These are phyloP conservation scores for Clavaria fumosa DNA, from an alignment of 768 basidiomycete species.

Conservation along the genomic window DNA sequence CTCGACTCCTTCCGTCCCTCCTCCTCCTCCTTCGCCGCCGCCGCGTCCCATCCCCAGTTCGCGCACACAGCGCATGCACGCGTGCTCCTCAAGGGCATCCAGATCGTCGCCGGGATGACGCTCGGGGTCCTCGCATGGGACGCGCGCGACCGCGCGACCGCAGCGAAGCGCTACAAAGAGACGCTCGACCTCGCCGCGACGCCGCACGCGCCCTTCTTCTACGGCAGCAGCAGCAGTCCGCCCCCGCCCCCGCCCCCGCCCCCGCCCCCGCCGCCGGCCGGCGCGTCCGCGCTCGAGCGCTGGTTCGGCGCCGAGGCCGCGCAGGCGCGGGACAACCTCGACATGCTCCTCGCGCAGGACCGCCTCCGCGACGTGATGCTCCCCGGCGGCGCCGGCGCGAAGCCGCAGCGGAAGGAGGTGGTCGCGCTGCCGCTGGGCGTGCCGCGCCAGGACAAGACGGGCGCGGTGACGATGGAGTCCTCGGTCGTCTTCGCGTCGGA, in stretches of 20 bases:
- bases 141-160: conserved; percentile 17
- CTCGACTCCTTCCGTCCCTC: conserved; percentile 16
- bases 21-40: conserved; percentile 14
- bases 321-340: conserved; percentile 14
- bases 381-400: conserved; percentile 5
- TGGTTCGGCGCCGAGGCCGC: conserved; percentile 13
- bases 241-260: too few species aligned
- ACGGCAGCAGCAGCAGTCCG: too few species aligned
- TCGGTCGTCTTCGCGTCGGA: conserved; percentile 17
- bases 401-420: conserved; percentile 12
- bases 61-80: conserved; percentile 11
- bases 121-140: conserved; percentile 21
- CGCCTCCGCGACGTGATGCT: conserved; percentile 9
- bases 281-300: conserved; percentile 15
- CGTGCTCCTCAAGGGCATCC: conserved; percentile 20
- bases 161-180: conserved; percentile 20
- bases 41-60: conserved; percentile 12
- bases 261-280: conserved; percentile 10
- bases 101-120: conserved; percentile 17
- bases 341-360: conserved; percentile 15
- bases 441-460: conserved; percentile 12
- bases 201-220: conserved; percentile 12
- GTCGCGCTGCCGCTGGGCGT: conserved; percentile 11
- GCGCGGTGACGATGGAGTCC: conserved; percentile 7
- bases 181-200: conserved; percentile 18